Percentiles rank a stretch among this genome's conserved stretches.
Conservation (phyloP, 139 green algal species). For the Ettlia oleoabundans region DNA sequence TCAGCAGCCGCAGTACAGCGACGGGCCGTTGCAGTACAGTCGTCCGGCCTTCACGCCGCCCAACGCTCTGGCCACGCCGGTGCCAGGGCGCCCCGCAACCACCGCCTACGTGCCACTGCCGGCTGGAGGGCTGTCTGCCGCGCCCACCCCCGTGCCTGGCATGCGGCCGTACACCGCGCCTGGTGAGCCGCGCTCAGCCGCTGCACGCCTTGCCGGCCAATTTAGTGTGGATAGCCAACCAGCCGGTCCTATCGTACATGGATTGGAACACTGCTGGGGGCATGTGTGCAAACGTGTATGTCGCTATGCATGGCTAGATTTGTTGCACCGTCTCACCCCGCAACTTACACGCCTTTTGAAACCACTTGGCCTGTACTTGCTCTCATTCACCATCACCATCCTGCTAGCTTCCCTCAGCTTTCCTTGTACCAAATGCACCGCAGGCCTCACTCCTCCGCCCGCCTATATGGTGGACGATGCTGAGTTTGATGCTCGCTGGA, state of each 20-base stretch:
- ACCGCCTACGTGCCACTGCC: neutral
- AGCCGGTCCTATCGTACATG: too few relatives aligned
- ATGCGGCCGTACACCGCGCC: slow-evolving; percentile 6
- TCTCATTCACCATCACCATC: too few relatives aligned
- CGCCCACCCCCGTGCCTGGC: slow-evolving; percentile 20
- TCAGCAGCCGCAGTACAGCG: slow-evolving; percentile 5
- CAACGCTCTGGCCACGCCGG: slow-evolving; percentile 30
- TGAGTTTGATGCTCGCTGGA: slow-evolving; percentile 36
- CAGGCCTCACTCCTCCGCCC: neutral
- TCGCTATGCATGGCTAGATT: too few relatives aligned
- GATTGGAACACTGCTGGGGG: too few relatives aligned
- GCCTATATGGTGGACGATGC: slow-evolving; percentile 14
- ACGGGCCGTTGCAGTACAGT: slow-evolving; percentile 17
- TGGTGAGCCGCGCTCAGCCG: neutral
- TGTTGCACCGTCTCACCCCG: too few relatives aligned
- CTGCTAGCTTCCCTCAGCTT: too few relatives aligned
- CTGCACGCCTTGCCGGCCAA: neutral
- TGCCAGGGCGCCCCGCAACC: slow-evolving; percentile 15
- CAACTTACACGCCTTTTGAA: too few relatives aligned
- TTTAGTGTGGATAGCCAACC: too few relatives aligned
- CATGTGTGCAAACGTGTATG: too few relatives aligned
- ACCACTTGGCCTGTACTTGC: too few relatives aligned
- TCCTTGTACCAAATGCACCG: too few relatives aligned
- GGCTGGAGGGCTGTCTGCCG: too few relatives aligned
- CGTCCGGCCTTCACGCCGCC: slow-evolving; percentile 45